These are phyloP conservation scores for Pichia sp. DNA, from an alignment of 1,139 yeast genomes.

Conservation along the genomic window DNA sequence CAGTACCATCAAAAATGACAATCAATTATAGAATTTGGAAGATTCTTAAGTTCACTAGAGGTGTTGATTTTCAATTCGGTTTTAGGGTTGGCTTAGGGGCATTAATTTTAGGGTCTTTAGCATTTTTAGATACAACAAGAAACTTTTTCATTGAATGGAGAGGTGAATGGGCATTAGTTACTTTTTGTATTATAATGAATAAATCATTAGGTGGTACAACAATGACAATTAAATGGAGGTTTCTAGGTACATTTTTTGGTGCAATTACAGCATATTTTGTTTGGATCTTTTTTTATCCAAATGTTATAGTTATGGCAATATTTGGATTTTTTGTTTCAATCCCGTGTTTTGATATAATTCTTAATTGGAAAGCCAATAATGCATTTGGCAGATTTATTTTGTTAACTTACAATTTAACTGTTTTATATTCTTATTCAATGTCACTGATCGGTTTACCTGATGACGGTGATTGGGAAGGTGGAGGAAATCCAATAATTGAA, in stretches of 20 bases:
- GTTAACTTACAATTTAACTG: constrained; percentile 72
- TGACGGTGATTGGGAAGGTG: constrained; percentile 58
- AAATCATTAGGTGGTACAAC: constrained; percentile 84
- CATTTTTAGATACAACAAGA: constrained; percentile 54
- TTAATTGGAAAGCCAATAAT: constrained; percentile 58
- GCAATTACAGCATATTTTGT: constrained; percentile 52
- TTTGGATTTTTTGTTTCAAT: constrained; percentile 56
- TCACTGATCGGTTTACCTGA: constrained; percentile 43
- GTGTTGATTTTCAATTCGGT: constrained; percentile 73
- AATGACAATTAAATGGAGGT: constrained; percentile 70
- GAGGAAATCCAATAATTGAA: constrained; percentile 59
- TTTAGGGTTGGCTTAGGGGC: constrained; percentile 78
- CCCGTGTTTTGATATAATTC: constrained; percentile 62
- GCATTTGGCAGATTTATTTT: constrained; percentile 69
- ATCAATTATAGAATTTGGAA: constrained; percentile 35
- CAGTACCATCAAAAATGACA: neutral
- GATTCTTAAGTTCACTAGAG: constrained; percentile 37
- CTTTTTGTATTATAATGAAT: constrained; percentile 79
- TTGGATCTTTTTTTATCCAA: constrained; percentile 56
- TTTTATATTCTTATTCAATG: constrained; percentile 68
- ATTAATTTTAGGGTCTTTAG: constrained; percentile 56
- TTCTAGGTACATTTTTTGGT: constrained; percentile 71
- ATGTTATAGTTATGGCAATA: constrained; percentile 46
- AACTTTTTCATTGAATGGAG: constrained; percentile 58
- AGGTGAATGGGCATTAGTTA: constrained; percentile 79